Base-by-base conservation (phyloP, 768 basidiomycete genomes). In the Dentipellis sp. region DNA sequence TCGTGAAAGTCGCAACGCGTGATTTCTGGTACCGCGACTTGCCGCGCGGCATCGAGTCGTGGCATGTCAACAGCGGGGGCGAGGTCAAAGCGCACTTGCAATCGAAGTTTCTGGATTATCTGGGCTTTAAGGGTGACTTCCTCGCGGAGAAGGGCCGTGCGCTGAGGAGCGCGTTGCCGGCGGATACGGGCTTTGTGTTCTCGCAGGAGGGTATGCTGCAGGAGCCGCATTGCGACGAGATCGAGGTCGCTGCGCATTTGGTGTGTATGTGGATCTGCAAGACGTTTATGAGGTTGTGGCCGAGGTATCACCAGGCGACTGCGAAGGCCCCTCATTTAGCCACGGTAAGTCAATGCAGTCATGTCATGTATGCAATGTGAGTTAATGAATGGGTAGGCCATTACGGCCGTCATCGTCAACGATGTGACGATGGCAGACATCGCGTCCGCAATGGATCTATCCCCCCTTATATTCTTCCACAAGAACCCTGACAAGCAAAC, bases 231-330 rank as follows among this genome's bases (percentile, higher is more conserved):
- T 19, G 19, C 42, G 42, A 45, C n/a, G 42, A 45, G n/a, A 9
- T 64, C 11, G 67, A 70, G 40, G 58, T 69, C 19, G 68, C 64
- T 1, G 61, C 58, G 45, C 68, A 69, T 53, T 60, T 70, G 35
- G 58, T 69, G 50, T 67, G 66, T 37, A 58, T 68, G 29, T 69
- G 67, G 66, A 66, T 69, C 29, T 67, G 67, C 51, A 62, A 65
- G 35, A 53, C 60, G 42, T 58, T 58, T 22, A 55, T 68, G 45
- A 23, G 54, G 17, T n/a, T 58, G 0, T 66, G 64, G 52, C 69
- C 68, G 4, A 61, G 65, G 38, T 56, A 64, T 45, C 59, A 56
- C 4, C n/a, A 58, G 5, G 68, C 65, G 2, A 60, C 42, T n/a
- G 42, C 42, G 5, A 45, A 19, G 19, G 42, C 42, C 4, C n/a